Evolutionary conservation across 441 rosid species (phyloP).

Genomic region (Aquilaria agallochum): DNA sequence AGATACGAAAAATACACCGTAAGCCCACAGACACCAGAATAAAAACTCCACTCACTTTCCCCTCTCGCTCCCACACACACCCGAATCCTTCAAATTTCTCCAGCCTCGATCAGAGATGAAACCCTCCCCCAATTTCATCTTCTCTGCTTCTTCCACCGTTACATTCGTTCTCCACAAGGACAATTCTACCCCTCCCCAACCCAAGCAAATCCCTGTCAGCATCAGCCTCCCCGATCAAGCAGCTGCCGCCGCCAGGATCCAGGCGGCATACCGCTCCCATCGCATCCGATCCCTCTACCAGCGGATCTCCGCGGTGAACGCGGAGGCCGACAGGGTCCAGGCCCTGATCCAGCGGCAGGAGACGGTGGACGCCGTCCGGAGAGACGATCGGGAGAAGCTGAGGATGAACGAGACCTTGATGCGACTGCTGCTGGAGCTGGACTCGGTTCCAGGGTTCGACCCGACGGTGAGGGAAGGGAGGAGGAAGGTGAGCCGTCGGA

Average conservation of each 20-base stretch:
- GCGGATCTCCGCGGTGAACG: slow-evolving; percentile 39
- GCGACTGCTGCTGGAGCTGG: slow-evolving; percentile 69
- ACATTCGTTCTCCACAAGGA: slow-evolving; percentile 37
- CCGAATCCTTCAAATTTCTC: not conserved
- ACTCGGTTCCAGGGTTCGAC: slow-evolving; percentile 69
- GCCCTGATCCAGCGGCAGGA: slow-evolving; percentile 73
- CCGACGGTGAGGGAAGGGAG: slow-evolving; percentile 70
- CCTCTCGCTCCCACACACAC: not conserved
- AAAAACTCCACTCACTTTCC: not conserved
- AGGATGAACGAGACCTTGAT: slow-evolving; percentile 74
- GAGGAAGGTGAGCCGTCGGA: slow-evolving; percentile 73
- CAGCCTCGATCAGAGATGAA: slow-evolving; percentile 22
- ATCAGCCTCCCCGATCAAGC: slow-evolving; percentile 24
- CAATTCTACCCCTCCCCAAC: slow-evolving; percentile 5
- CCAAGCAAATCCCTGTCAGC: slow-evolving; percentile 24
- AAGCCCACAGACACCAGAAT: not conserved
- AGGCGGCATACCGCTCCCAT: slow-evolving; percentile 56
- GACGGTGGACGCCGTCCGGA: slow-evolving; percentile 70
- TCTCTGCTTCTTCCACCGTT: slow-evolving; percentile 35
- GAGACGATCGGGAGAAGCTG: slow-evolving; percentile 54
- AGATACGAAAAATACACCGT: not conserved
- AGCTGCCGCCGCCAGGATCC: slow-evolving; percentile 57
- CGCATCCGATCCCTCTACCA: slow-evolving; percentile 50
- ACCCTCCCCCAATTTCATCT: slow-evolving; percentile 25
- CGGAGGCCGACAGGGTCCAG: slow-evolving; percentile 52